Conservation (phyloP, 1,139 yeast genomes). For the Yamadazyma songkhlaensis region DNA sequence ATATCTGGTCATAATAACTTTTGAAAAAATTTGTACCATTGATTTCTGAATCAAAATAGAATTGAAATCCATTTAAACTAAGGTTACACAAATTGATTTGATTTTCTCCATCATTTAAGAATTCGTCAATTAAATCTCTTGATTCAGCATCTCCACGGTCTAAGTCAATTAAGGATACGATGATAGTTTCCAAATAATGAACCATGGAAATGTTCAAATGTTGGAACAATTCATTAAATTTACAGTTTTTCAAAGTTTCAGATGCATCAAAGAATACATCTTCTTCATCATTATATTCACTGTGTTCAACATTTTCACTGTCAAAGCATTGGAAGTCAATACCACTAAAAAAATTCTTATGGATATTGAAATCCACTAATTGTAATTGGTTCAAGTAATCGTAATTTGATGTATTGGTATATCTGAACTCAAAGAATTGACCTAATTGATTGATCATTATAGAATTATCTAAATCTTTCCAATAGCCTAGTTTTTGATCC, state of each 20-base stretch:
- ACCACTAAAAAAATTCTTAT: conserved; percentile 21
- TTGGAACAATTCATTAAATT: conserved; percentile 17
- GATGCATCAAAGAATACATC: conserved; percentile 28
- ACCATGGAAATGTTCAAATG: conserved; percentile 20
- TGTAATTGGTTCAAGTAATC: conserved; percentile 23
- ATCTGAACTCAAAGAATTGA: conserved; percentile 37
- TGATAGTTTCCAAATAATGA: conserved; percentile 34
- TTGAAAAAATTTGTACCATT: conserved; percentile 43
- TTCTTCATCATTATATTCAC: conserved; percentile 37
- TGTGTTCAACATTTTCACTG: conserved; percentile 33
- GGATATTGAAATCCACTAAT: conserved; percentile 37
- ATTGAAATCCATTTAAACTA: conserved; percentile 34
- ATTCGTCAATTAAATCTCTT: conserved; percentile 25
- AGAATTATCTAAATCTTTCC: conserved; percentile 60
- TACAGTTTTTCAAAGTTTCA: conserved; percentile 13
- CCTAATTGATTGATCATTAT: conserved; percentile 54
- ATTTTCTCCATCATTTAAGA: conserved; percentile 31
- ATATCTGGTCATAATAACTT: conserved; percentile 21
- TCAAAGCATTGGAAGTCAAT: conserved; percentile 39
- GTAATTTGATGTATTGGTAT: conserved; percentile 22
- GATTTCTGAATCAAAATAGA: conserved; percentile 34
- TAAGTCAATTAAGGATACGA: conserved; percentile 29
- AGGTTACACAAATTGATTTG: conserved; percentile 25
- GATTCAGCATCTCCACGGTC: conserved; percentile 45
- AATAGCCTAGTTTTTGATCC: conserved; percentile 38